These are phyloP conservation scores for Plasmodium sp. DNA, from an alignment of 169 alveolate genomes.

Conservation along the genomic window DNA sequence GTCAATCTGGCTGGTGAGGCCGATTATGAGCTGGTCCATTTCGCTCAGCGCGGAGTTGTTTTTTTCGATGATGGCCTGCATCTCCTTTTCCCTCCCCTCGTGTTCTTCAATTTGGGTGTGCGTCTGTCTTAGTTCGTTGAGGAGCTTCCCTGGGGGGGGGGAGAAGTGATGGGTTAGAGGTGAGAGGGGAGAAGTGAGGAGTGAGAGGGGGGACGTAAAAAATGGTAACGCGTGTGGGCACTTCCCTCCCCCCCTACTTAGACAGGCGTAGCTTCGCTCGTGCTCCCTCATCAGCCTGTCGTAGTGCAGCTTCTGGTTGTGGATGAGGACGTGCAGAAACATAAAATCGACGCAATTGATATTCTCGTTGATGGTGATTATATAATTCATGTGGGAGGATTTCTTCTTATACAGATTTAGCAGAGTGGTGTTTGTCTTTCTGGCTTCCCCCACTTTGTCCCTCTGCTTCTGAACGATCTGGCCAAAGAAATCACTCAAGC, in stretches of 20 bases:
- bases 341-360: constrained; percentile 45
- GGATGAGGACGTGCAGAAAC: constrained; percentile 31
- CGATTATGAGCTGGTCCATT: constrained; percentile 11
- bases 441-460: constrained; percentile 16
- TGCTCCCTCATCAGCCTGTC: constrained; percentile 34
- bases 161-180: neutral
- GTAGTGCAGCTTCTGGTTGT: constrained; percentile 30
- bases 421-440: constrained; percentile 30
- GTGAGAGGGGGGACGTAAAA: too few species aligned
- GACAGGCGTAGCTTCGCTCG: constrained; percentile 19
- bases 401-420: constrained; percentile 51
- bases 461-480: constrained; percentile 19
- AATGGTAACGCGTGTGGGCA: too few species aligned
- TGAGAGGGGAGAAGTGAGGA: neutral
- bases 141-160: constrained; percentile 11
- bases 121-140: constrained; percentile 13
- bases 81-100: constrained; percentile 26
- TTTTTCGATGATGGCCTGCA: constrained; percentile 21
- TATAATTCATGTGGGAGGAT: constrained; percentile 8
- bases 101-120: neutral
- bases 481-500: constrained; percentile 15
- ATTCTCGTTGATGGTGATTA: constrained; percentile 28
- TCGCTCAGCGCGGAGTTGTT: neutral
- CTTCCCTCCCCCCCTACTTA: neutral
- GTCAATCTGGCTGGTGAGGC: constrained; percentile 23